Base-by-base conservation (phyloP, 495 filamentous ascomycete species). In the Aspergillus saccharolyticus region DNA sequence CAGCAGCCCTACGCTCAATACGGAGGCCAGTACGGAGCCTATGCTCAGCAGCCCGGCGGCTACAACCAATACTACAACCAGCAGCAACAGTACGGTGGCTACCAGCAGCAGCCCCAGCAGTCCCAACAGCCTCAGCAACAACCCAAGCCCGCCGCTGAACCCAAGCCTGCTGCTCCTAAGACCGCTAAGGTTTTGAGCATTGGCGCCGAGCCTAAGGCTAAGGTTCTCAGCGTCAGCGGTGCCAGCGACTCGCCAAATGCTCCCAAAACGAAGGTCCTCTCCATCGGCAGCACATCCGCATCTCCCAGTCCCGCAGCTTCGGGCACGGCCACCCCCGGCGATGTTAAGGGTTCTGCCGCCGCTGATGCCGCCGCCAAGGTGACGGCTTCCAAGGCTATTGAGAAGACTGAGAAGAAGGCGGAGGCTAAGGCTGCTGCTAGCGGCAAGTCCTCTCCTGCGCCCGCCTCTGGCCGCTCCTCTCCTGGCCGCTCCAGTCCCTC, bases 381-480 rank as follows among this genome's bases (percentile, higher is more conserved):
- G 16, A 80, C 89, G 10, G 90, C 92, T 20, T 74, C 80, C 52
- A 96, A 94, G 76, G 85, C 89, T 1, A 88, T 95, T 33, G 85
- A 93, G 30, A 91, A 90, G 73, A 81, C 85, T 0, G 80, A 86
- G 30, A 88, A 90, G 70, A 72, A 76, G 62, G 66, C 75, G 20
- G 66, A 76, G 14, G 42, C 59, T 17, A 76, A 76, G 62, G 74
- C 76, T 22, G 67, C 69, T 14, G 67, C 79, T n/a, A 84, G 82
- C 58, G 89, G 89, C 49, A 88, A 81, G 56, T 82, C 86, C 8
- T 91, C 90, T 1, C 87, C 91, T 4, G 78, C 88, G 14, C 88
- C 89, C 33, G 33, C 33, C 16, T 91, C 89, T 3, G 90, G 90
- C 15, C 82, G 88, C 17, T 88, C 84, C 10, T 91, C 86, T 64